phyloP scores from a whole-genome alignment of 1,284 basidiomycete species.

The Rhizoctonia solani region DNA sequence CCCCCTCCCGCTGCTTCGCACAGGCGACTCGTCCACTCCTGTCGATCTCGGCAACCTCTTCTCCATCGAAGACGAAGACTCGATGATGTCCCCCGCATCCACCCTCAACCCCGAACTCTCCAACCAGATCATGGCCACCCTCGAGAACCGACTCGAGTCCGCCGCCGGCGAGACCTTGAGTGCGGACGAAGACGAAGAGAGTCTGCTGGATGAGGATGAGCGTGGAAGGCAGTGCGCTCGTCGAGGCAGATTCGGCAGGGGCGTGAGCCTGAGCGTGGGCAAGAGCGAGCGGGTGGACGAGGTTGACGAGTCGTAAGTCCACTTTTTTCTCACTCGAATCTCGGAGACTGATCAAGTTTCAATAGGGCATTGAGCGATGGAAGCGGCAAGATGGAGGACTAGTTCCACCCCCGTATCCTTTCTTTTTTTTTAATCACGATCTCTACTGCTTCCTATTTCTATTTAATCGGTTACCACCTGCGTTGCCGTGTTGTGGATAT shows the following conservation, averaged over 20 bases:
- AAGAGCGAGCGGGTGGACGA: constrained; percentile 27
- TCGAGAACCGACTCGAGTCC: constrained; percentile 2
- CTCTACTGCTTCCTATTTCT: neutral
- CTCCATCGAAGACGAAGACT: constrained; percentile 5
- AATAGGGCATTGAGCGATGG: constrained; percentile 18
- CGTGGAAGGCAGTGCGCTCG: constrained; percentile 16
- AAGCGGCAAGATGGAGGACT: constrained; percentile 31
- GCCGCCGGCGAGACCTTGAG: neutral
- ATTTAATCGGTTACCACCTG: too few species aligned
- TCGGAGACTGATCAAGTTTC: neutral
- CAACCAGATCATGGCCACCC: constrained; percentile 6
- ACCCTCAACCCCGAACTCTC: neutral
- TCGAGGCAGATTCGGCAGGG: neutral
- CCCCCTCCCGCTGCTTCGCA: neutral
- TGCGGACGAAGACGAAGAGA: constrained; percentile 17
- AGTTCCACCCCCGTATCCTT: neutral
- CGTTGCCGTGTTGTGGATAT: too few species aligned
- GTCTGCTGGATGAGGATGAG: neutral
- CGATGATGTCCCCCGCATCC: neutral
- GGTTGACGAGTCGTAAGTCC: constrained; percentile 24
- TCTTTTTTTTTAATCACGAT: neutral
- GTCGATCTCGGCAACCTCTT: constrained; percentile 10
- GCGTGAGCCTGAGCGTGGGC: constrained; percentile 8
- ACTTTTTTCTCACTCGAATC: neutral
- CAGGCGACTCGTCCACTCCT: neutral